Evolutionary conservation across 2,329 filamentous ascomycete species (phyloP).

Genomic region (Penicillium sp.): DNA sequence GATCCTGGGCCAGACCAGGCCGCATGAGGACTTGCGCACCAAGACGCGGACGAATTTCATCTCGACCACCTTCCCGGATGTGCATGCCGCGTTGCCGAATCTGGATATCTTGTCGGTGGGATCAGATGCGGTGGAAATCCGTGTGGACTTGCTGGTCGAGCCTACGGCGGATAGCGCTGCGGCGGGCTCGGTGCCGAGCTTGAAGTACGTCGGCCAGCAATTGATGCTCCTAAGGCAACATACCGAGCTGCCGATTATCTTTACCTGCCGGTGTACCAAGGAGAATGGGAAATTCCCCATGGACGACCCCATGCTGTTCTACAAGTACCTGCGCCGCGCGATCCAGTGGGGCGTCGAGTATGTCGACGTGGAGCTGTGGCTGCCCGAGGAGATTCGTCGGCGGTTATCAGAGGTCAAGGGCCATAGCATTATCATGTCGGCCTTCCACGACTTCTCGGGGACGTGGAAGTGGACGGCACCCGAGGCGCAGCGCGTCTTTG

Average conservation of each 20-base stretch:
- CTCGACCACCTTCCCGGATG: slow-evolving; percentile 85
- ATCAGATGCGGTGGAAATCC: slow-evolving; percentile 80
- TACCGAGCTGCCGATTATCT: slow-evolving; percentile 87
- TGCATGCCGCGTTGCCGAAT: slow-evolving; percentile 78
- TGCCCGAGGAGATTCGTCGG: slow-evolving; percentile 73
- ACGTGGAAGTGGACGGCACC: slow-evolving; percentile 79
- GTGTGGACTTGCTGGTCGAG: slow-evolving; percentile 79
- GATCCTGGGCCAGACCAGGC: slow-evolving; percentile 74
- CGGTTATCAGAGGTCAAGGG: slow-evolving; percentile 69
- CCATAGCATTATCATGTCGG: slow-evolving; percentile 84
- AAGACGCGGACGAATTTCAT: slow-evolving; percentile 82
- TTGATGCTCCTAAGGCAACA: slow-evolving; percentile 80
- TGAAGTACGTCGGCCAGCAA: slow-evolving; percentile 84
- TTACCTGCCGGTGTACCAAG: slow-evolving; percentile 77
- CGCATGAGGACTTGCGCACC: slow-evolving; percentile 68
- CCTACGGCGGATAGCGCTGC: slow-evolving; percentile 60
- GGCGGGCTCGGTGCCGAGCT: slow-evolving; percentile 68
- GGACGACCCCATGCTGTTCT: slow-evolving; percentile 73
- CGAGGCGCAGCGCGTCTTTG: slow-evolving; percentile 71
- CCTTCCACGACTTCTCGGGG: slow-evolving; percentile 85
- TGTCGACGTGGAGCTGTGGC: slow-evolving; percentile 84
- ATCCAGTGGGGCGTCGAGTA: slow-evolving; percentile 91
- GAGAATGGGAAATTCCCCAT: slow-evolving; percentile 86
- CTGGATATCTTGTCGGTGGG: slow-evolving; percentile 86
- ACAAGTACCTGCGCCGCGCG: slow-evolving; percentile 77